A percentile compares a stretch with the other conserved stretches of the same genome.
Conservation (phyloP, 208 protist species). For the Giardia duodenalis region DNA sequence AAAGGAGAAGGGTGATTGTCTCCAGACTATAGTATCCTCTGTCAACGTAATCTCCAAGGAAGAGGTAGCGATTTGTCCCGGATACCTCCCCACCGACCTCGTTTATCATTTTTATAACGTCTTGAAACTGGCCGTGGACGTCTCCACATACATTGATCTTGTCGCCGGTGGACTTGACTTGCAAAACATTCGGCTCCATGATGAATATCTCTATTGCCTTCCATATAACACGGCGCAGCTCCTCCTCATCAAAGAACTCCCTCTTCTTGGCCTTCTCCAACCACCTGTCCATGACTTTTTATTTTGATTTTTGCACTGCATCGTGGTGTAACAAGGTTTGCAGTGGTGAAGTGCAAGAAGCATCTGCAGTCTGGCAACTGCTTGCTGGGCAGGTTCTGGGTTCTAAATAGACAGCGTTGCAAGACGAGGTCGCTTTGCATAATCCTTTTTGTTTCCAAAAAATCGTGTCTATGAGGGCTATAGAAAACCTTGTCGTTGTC, state of each 20-base stretch:
- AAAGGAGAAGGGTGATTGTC: constrained; percentile 29
- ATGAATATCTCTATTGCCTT: constrained; percentile 17
- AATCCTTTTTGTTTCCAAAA: no score
- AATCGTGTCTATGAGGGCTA: no score
- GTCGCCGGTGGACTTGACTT: background rate
- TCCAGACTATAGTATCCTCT: constrained; percentile 32
- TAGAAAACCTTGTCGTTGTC: background rate
- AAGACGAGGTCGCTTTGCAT: no score
- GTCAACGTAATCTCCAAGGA: constrained; percentile 45
- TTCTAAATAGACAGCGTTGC: no score
- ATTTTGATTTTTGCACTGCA: background rate
- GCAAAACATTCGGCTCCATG: background rate
- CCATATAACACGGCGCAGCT: background rate
- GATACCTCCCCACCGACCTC: constrained; percentile 18
- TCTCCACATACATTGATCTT: constrained; percentile 34
- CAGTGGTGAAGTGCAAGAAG: no score
- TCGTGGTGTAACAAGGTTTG: background rate
- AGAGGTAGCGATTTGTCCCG: constrained; percentile 28
- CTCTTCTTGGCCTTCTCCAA: background rate
- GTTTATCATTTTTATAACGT: constrained; percentile 33
- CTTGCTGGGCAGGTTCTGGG: no score
- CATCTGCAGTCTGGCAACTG: no score
- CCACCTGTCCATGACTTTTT: background rate
- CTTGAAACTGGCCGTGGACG: constrained; percentile 43
- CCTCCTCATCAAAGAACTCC: background rate